These are phyloP conservation scores for Dactylella cylindrospora DNA, from an alignment of 2,329 filamentous ascomycete genomes.

Conservation along the genomic window DNA sequence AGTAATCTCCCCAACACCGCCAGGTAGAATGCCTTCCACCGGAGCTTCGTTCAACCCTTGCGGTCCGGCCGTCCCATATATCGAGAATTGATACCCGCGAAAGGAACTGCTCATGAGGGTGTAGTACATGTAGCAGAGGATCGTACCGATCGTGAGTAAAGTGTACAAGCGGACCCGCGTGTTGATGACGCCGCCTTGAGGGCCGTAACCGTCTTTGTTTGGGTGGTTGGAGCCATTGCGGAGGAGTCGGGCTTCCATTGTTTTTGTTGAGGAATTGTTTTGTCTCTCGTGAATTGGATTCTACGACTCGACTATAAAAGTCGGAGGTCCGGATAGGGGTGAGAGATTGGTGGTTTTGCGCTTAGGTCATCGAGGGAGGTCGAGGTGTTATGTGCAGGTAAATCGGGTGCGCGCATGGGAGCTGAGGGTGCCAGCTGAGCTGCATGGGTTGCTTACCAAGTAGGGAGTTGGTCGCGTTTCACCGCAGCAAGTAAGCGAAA, in stretches of 20 bases:
- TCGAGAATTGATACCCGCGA: constrained; percentile 23
- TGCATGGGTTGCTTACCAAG: too few species aligned
- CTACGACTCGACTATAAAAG: too few species aligned
- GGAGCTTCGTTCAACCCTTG: background rate
- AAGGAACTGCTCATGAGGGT: constrained; percentile 31
- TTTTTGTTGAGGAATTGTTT: background rate
- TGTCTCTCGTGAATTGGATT: too few species aligned
- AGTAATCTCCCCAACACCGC: too few species aligned
- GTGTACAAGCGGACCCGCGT: constrained; percentile 40
- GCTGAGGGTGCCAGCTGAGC: too few species aligned
- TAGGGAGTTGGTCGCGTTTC: too few species aligned
- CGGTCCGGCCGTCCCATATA: constrained; percentile 8
- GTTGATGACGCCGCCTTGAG: constrained; percentile 15
- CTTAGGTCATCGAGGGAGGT: too few species aligned
- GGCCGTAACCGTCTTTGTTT: constrained; percentile 20
- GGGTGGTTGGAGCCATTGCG: constrained; percentile 4
- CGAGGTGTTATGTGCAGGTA: too few species aligned
- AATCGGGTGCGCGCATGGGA: too few species aligned
- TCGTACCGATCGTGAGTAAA: constrained; percentile 36
- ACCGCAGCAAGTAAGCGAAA: too few species aligned
- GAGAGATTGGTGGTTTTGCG: too few species aligned
- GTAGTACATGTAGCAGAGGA: constrained; percentile 40
- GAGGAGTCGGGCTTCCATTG: constrained; percentile 12
- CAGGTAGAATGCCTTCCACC: background rate
- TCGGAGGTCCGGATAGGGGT: too few species aligned